Evolutionary conservation across 23 red algal species (phyloP).

Genomic region (Gracilariopsis chorda): DNA sequence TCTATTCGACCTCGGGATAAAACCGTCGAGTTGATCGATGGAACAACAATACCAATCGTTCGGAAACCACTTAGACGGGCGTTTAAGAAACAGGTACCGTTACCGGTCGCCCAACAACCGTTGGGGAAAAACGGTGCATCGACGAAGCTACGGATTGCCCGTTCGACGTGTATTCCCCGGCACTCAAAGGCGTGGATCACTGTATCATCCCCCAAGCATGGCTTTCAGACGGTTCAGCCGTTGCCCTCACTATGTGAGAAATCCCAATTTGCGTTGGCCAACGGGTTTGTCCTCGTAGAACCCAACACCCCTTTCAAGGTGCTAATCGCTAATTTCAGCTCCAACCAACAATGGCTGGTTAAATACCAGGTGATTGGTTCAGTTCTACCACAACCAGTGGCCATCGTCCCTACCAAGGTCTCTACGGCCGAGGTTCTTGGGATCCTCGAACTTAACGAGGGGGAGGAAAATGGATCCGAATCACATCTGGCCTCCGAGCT

Average conservation of each 20-base stretch:
- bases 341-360: not conserved
- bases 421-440: not conserved
- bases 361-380: slow-evolving; percentile 12
- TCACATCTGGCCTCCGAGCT: not conserved
- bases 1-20: not conserved
- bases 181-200: slow-evolving; percentile 1
- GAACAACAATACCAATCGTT: not conserved
- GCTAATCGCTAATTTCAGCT: not conserved
- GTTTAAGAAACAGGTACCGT: not conserved
- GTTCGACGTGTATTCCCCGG: not conserved
- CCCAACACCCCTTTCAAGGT: not conserved
- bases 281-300: not conserved
- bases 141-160: not conserved
- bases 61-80: not conserved
- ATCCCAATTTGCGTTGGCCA: not conserved
- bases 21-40: slow-evolving; percentile 13
- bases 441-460: not conserved
- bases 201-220: not conserved
- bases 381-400: not conserved
- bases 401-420: not conserved
- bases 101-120: not conserved
- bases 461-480: not conserved
- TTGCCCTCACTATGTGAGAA: not conserved
- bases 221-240: not conserved
- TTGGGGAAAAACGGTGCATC: not conserved